These are phyloP conservation scores for Amylostereum chailletii DNA, from an alignment of 1,284 basidiomycete species.

Conservation along the genomic window DNA sequence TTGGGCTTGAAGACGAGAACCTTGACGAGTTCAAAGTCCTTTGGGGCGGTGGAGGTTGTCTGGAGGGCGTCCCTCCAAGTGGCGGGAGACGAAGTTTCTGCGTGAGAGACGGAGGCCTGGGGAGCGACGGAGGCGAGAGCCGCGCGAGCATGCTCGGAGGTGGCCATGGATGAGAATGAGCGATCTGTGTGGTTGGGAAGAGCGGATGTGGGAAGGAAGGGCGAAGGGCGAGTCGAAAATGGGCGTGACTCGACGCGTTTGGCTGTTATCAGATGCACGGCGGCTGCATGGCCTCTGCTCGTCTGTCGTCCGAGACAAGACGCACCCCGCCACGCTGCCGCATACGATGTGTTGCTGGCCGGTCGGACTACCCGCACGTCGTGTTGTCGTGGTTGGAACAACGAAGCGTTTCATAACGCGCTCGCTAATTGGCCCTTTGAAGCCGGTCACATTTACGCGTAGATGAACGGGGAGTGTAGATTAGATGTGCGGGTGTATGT, in stretches of 20 bases:
- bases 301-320: neutral
- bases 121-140: slow-evolving; percentile 50
- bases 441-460: no score
- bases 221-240: slow-evolving; percentile 9
- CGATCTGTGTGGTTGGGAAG: neutral
- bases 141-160: slow-evolving; percentile 20
- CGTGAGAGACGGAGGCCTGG: slow-evolving; percentile 41
- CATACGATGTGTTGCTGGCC: slow-evolving; percentile 8
- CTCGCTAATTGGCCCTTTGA: no score
- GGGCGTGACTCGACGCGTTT: slow-evolving; percentile 24
- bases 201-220: slow-evolving; percentile 1
- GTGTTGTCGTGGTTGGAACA: neutral
- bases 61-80: slow-evolving; percentile 61
- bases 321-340: slow-evolving; percentile 5
- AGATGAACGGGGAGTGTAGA: no score
- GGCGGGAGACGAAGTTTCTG: slow-evolving; percentile 50
- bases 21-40: slow-evolving; percentile 66
- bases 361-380: neutral
- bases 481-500: no score
- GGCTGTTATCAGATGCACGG: slow-evolving; percentile 22
- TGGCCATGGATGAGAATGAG: slow-evolving; percentile 19
- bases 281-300: slow-evolving; percentile 2
- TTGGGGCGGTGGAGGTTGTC: slow-evolving; percentile 38
- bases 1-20: slow-evolving; percentile 88
- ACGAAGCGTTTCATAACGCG: no score